A percentile compares a stretch with the other conserved stretches of the same genome.
Evolutionary conservation across 768 basidiomycete species (phyloP).

Genomic region (Hygrophorus pudorinus): DNA sequence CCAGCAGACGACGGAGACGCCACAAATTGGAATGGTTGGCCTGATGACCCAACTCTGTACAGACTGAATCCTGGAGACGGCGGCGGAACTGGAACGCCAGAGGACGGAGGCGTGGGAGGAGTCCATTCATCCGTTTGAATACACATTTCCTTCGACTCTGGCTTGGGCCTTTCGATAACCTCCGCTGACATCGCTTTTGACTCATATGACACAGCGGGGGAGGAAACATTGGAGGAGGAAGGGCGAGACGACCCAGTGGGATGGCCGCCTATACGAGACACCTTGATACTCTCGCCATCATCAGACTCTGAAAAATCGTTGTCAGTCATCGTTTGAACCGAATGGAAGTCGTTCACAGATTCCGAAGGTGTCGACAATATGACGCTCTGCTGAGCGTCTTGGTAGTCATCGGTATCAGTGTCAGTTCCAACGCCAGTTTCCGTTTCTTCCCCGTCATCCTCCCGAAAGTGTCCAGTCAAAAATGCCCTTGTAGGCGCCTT

Average conservation of each 20-base stretch:
- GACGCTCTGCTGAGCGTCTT: slow-evolving; percentile 67
- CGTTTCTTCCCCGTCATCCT: slow-evolving; percentile 46
- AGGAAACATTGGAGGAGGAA: slow-evolving; percentile 24
- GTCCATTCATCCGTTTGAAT: slow-evolving; percentile 74
- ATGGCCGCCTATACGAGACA: slow-evolving; percentile 33
- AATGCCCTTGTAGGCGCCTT: slow-evolving; percentile 21
- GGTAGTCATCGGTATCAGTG: slow-evolving; percentile 60
- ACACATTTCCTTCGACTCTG: slow-evolving; percentile 63
- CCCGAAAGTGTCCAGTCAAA: slow-evolving; percentile 17
- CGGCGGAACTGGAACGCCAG: slow-evolving; percentile 18
- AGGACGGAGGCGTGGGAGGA: slow-evolving; percentile 25
- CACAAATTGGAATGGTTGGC: slow-evolving; percentile 59
- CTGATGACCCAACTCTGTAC: slow-evolving; percentile 43
- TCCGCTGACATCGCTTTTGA: slow-evolving; percentile 17
- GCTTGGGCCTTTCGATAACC: slow-evolving; percentile 33
- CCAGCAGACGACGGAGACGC: slow-evolving; percentile 33
- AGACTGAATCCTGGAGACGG: slow-evolving; percentile 22
- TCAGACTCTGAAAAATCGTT: slow-evolving; percentile 52
- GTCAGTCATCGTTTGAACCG: slow-evolving; percentile 61
- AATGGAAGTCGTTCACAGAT: slow-evolving; percentile 69
- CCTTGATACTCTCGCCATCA: slow-evolving; percentile 69
- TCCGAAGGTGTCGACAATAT: slow-evolving; percentile 57
- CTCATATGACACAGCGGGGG: slow-evolving; percentile 37
- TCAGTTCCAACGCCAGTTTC: slow-evolving; percentile 63
- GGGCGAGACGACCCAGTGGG: slow-evolving; percentile 21